Evolutionary conservation across 805 yeast genomes (phyloP), one percentile per base, ranked within the genome.

Genomic region (Zygosaccharomyces pseudorouxii): DNA sequence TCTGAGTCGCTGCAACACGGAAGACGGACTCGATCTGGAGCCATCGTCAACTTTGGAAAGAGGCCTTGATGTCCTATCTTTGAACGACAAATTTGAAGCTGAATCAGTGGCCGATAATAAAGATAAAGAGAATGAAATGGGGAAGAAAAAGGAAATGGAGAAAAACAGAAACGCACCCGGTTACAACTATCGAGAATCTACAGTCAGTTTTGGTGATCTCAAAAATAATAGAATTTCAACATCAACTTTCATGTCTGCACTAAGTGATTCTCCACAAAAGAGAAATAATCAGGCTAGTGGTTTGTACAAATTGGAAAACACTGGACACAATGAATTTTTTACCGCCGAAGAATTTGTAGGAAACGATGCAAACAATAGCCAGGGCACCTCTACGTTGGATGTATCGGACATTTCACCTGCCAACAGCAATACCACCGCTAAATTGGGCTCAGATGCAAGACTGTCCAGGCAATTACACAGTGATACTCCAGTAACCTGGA

Each of bases 261-360:
- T 63, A 4, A 63, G 65, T 37, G 58, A 56, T 19, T 56, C 65
- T 2, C 62, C 61, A 1, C 36, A 40, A 4, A 63, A 62, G 40
- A 51, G 53, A 10, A 49, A 59, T 12, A 60, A 64, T 36, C 55
- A 52, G 25, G 39, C 59, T 12, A 56, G 63, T 3, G 59, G 59
- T 12, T 45, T 62, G 40, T 62, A 62, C 39, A 50, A 55, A 45
- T 49, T 62, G 28, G 65, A 63, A n/a, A 56, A 59, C 30, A 49
- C 62, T 5, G 59, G 65, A 7, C 59, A 59, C 38, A 58, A 55
- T 6, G 59, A 48, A 6, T 65, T 55, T 40, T 58, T 61, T 3
- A 65, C 69, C 4, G 69, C 69, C 2, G 57, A 59, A 31, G 67
- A 64, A 33, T 57, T 60, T 36, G 57, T 53, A 5, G 39, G 38